A percentile compares a stretch with the other conserved stretches of the same genome.
These are phyloP conservation scores for Alternaria solani DNA, from an alignment of 2,329 filamentous ascomycete genomes.

Conservation along the genomic window DNA sequence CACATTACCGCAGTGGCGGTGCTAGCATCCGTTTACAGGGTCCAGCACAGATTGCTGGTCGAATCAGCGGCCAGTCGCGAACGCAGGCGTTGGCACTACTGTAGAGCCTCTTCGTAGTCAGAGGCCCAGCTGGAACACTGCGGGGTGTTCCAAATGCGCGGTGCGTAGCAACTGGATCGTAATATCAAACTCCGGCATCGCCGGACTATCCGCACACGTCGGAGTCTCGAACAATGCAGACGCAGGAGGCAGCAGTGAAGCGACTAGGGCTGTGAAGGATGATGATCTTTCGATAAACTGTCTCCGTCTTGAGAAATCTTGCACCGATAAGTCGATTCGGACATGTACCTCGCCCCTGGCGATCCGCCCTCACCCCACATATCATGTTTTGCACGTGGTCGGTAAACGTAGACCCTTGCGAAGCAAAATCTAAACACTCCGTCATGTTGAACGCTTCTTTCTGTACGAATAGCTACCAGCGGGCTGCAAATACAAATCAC, in stretches of 20 bases:
- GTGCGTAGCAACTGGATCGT: slow-evolving; percentile 2
- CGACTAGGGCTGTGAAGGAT: slow-evolving; percentile 30
- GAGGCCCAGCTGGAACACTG: slow-evolving; percentile 3
- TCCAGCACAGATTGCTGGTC: slow-evolving; percentile 6
- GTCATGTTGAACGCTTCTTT: slow-evolving; percentile 15
- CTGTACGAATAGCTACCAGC: background rate
- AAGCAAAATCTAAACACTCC: slow-evolving; percentile 19
- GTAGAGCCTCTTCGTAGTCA: slow-evolving; percentile 13
- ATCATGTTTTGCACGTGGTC: slow-evolving; percentile 11
- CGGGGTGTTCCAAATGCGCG: slow-evolving; percentile 3
- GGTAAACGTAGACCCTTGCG: slow-evolving; percentile 7
- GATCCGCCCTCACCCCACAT: slow-evolving; percentile 17
- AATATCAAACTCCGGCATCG: background rate
- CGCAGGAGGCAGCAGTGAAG: slow-evolving; percentile 9
- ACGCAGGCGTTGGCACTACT: slow-evolving; percentile 8
- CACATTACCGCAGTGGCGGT: slow-evolving; percentile 26
- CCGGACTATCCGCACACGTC: background rate
- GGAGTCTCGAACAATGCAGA: background rate
- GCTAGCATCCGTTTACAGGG: slow-evolving; percentile 18
- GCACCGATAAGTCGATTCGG: slow-evolving; percentile 5
- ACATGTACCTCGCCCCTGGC: slow-evolving; percentile 13
- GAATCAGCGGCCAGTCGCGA: slow-evolving; percentile 9
- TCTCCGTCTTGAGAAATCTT: slow-evolving; percentile 2
- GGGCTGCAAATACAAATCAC: slow-evolving; percentile 9
- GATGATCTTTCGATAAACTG: slow-evolving; percentile 9